Evolutionary conservation across 768 basidiomycete species (phyloP), one percentile per base, ranked within the genome.

Genomic region (Panellus pusillus): DNA sequence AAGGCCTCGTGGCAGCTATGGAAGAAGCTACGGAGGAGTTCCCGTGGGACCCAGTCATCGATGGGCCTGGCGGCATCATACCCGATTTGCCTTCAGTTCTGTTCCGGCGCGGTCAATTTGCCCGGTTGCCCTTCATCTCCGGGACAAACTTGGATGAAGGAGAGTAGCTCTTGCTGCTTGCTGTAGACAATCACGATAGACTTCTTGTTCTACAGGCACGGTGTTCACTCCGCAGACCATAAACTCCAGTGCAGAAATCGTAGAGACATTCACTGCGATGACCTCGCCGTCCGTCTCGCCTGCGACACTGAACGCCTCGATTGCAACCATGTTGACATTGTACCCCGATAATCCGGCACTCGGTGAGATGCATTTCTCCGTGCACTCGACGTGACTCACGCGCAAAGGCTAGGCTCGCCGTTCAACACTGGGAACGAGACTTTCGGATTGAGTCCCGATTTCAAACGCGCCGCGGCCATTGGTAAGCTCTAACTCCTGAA

Each of bases 71-170:
- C 3, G 75, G 75, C 0, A 40, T 77, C 12, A 58, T 68, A 15
- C 73, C 74, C 3, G 75, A 73, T 27, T 48, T 69, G 2, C 67
- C 76, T 1, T 72, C 73, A 9, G 63, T 27, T 19, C 57, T 74
- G 15, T 59, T 72, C n/a, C 52, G 60, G 0, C 20, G 52, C 5
- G 71, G 74, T 0, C 62, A 64, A 3, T 74, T 74, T 55, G 65
- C 70, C 6, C 60, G 61, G 17, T 29, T 79, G 2, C 76, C 77
- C 1, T 73, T 75, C 56, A 77, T 79, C 19, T 63, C 73, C 24
- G 77, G 76, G 13, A 71, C 70, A 3, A 67, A 65, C 50, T 64
- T 74, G 15, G 76, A 79, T 53, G 77, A 79, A 67, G 77, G 77
- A 73, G 6, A 24, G n/a, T n/a, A n/a, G n/a, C n/a, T n/a, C n/a